Conservation (phyloP, 2,329 filamentous ascomycete species). For the Aspergillus aculeatinus region DNA sequence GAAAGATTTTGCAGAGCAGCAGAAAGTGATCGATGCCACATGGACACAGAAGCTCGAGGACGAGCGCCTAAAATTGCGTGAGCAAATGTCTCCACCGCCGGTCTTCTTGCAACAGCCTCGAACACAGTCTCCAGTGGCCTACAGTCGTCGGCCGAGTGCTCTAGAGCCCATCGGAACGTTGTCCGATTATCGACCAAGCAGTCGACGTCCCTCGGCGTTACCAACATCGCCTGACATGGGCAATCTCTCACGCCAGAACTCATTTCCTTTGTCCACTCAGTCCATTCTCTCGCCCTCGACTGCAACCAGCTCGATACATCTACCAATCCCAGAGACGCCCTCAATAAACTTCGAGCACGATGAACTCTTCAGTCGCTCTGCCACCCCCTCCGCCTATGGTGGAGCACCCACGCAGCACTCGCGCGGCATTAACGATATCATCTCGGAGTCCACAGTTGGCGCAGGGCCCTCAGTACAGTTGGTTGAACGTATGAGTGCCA, state of each 20-base stretch:
- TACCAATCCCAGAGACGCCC: slow-evolving; percentile 31
- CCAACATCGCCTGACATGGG: slow-evolving; percentile 39
- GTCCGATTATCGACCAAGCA: slow-evolving; percentile 38
- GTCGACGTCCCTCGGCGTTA: slow-evolving; percentile 43
- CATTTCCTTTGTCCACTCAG: slow-evolving; percentile 36
- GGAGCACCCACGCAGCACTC: slow-evolving; percentile 37
- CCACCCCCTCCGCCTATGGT: slow-evolving; percentile 40
- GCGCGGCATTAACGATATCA: slow-evolving; percentile 75
- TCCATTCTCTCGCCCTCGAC: slow-evolving; percentile 30
- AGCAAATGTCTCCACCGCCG: slow-evolving; percentile 42
- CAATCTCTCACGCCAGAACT: slow-evolving; percentile 49
- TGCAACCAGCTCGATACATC: slow-evolving; percentile 22
- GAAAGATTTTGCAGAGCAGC: slow-evolving; percentile 59
- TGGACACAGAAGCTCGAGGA: slow-evolving; percentile 62
- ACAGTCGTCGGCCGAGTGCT: slow-evolving; percentile 39
- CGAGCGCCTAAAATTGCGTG: slow-evolving; percentile 60
- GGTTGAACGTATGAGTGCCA: slow-evolving; percentile 92
- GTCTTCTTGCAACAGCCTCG: slow-evolving; percentile 38
- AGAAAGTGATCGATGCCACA: slow-evolving; percentile 58
- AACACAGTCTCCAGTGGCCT: slow-evolving; percentile 44
- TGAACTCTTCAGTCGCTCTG: slow-evolving; percentile 42
- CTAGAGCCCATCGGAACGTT: slow-evolving; percentile 40
- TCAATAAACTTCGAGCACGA: slow-evolving; percentile 50
- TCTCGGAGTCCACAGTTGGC: slow-evolving; percentile 83
- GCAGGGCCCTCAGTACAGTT: slow-evolving; percentile 92